Percentiles rank a stretch among this genome's conserved stretches.
phyloP scores from a whole-genome alignment of 2,329 filamentous ascomycete species.

The Botryotinia calthae region DNA sequence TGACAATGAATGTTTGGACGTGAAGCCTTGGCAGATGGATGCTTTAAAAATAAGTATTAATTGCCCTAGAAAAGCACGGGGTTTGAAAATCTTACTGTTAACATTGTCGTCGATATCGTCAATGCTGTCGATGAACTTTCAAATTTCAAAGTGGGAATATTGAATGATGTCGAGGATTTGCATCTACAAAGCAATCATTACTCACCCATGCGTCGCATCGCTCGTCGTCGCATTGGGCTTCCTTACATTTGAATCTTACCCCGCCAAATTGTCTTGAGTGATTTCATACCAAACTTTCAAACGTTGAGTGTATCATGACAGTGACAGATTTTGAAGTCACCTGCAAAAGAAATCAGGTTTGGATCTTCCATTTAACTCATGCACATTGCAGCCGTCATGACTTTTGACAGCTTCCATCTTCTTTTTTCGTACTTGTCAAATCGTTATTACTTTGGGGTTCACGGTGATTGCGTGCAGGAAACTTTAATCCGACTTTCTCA shows the following conservation, averaged over 20 bases:
- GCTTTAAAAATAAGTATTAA: not conserved
- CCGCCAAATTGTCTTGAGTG: not conserved
- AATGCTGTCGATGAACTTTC: not conserved
- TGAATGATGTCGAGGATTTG: not conserved
- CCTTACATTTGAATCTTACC: not conserved
- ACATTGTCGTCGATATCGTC: not conserved
- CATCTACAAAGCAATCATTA: not conserved
- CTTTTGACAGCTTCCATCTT: not conserved
- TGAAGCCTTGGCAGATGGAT: not conserved
- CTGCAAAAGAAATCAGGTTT: not conserved
- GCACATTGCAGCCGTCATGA: not conserved
- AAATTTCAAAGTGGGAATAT: not conserved
- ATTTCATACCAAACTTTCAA: conserved; percentile 1
- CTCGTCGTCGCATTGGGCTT: not conserved
- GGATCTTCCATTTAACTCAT: not conserved
- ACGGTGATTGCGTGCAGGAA: conserved; percentile 1
- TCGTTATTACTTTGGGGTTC: not conserved
- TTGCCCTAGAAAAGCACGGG: not conserved
- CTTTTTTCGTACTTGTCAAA: not conserved
- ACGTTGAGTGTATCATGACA: conserved; percentile 5
- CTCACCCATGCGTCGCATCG: not conserved
- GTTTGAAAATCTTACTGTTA: too few relatives aligned
- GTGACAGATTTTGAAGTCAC: conserved; percentile 1
- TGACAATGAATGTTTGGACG: conserved; percentile 5
- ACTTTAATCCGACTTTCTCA: not conserved